Evolutionary conservation across 352 stramenopile genomes (phyloP), one percentile per base, ranked within the genome.

Genomic region (Phytopythium cucurbitacearum): DNA sequence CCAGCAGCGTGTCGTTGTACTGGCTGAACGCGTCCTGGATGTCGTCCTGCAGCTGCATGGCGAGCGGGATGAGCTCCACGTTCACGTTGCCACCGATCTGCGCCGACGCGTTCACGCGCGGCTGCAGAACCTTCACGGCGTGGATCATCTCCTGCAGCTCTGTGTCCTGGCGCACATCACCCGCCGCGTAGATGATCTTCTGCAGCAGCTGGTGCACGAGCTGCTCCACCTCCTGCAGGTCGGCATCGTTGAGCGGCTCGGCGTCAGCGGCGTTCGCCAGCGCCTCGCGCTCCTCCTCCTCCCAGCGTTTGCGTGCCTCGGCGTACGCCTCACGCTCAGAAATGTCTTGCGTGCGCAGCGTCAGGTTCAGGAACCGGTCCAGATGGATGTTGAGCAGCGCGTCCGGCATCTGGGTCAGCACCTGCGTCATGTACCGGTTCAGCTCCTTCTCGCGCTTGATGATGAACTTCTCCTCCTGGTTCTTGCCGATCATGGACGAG

Each of bases 81-180:
- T 95, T 94, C 43, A 94, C 85, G 41, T 92, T 89, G 21, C 71
- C 81, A 53, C 85, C 85, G 42, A 95, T 95, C 66, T 95, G 83
- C 8, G 83, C 79, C 41, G 85, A 94, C 38, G 83, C 83, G 3
- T 76, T 76, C 40, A 95, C 85, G 40, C 85, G 81, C 34, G 85
- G 85, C 59, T 88, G 78, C 44, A 95, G 67, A 47, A 95, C 83
- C 69, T 94, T 93, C 33, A 95, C 84, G 7, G 83, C 83, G 57
- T 94, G 85, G 57, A 95, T 92, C 85, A 95, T 95, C 57, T 95
- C 85, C 53, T 95, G 85, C 42, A 95, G 64, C 58, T 91, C 83
- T 40, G 80, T 91, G 77, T 95, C 84, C 53, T 92, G 85, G 48
- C 85, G 83, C 47, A 95, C 82, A 51, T 95, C 85, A 16, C 85